Conservation (phyloP, 2,329 filamentous ascomycete species). For the Teratosphaeria destructans region DNA sequence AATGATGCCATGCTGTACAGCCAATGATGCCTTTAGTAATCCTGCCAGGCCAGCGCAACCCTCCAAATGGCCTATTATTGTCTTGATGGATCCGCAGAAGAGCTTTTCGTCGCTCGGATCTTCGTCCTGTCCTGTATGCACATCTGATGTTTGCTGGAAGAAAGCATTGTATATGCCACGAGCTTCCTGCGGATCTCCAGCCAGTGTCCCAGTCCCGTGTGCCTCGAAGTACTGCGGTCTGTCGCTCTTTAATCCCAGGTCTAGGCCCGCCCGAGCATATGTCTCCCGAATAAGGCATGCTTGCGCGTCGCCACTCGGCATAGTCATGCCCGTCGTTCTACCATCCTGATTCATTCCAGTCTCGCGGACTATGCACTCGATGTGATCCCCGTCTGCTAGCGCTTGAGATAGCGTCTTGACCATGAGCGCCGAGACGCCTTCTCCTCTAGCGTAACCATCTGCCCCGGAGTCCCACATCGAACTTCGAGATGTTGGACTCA, state of each 20-base stretch:
- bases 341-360: neutral
- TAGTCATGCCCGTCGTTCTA: neutral
- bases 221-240: conserved; percentile 10
- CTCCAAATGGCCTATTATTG: conserved; percentile 9
- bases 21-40: conserved; percentile 9
- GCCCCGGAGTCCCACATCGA: neutral
- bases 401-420: neutral
- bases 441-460: neutral
- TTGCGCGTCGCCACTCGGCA: conserved; percentile 1
- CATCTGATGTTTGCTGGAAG: conserved; percentile 2
- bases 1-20: conserved; percentile 14
- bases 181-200: conserved; percentile 3
- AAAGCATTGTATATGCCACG: neutral
- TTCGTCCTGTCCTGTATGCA: neutral
- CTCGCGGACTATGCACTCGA: neutral
- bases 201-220: conserved; percentile 14
- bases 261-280: neutral
- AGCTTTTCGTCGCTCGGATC: neutral
- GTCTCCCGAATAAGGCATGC: neutral
- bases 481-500: neutral
- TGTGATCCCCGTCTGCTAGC: neutral
- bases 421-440: neutral
- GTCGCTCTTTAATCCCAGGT: neutral
- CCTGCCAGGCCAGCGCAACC: conserved; percentile 6
- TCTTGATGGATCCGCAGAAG: conserved; percentile 5